These are phyloP conservation scores for Boletus rex-veris DNA, from an alignment of 768 basidiomycete genomes.

Conservation along the genomic window DNA sequence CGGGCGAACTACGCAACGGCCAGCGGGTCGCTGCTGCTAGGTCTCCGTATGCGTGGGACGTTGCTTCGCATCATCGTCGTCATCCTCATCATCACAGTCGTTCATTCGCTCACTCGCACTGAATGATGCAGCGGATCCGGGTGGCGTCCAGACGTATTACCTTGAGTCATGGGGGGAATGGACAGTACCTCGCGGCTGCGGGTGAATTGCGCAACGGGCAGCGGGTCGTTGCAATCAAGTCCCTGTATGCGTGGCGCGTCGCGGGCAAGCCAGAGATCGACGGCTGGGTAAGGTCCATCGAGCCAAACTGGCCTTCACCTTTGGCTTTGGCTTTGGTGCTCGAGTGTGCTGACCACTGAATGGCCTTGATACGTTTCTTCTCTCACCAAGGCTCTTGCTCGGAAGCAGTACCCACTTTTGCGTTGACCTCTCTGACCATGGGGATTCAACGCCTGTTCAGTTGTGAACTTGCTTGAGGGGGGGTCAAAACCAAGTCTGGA, in stretches of 20 bases:
- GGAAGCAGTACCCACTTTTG: conserved; percentile 39
- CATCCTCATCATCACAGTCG: too few relatives aligned
- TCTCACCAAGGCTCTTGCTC: conserved; percentile 40
- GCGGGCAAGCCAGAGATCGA: conserved; percentile 40
- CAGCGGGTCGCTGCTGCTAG: conserved; percentile 36
- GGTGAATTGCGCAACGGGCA: conserved; percentile 36
- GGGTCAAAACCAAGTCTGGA: conserved; percentile 40
- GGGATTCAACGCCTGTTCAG: conserved; percentile 40
- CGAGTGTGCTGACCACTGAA: too few relatives aligned
- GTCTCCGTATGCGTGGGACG: conserved; percentile 44
- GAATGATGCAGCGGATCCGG: too few relatives aligned
- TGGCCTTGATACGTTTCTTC: too few relatives aligned
- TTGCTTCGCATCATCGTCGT: too few relatives aligned
- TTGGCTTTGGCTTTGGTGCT: too few relatives aligned
- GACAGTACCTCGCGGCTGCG: conserved; percentile 27
- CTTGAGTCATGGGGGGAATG: too few relatives aligned
- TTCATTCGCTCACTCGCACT: too few relatives aligned
- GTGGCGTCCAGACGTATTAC: too few relatives aligned
- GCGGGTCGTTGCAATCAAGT: conserved; percentile 35
- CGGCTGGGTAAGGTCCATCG: conserved; percentile 41
- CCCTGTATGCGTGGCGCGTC: conserved; percentile 48
- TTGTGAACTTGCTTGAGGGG: conserved; percentile 50
- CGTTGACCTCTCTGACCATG: conserved; percentile 38
- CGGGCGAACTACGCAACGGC: conserved; percentile 34
- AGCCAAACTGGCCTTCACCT: not conserved